phyloP scores from a whole-genome alignment of 2,329 filamentous ascomycete species.

The Apiospora rasikravindrae region DNA sequence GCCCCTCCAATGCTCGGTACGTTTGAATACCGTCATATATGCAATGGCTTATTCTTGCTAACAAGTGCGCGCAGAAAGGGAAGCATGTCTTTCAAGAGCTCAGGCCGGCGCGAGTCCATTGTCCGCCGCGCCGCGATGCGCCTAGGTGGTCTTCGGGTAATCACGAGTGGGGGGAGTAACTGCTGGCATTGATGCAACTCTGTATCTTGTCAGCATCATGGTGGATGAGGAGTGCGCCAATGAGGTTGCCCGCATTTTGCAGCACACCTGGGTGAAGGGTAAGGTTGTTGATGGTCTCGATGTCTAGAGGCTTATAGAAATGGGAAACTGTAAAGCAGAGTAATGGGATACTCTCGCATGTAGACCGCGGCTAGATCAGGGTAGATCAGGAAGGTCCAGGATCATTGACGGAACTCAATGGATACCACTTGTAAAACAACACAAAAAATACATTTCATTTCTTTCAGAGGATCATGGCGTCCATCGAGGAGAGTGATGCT shows the following conservation, averaged over 20 bases:
- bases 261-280: constrained; percentile 87
- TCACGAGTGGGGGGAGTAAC: constrained; percentile 80
- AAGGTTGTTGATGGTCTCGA: constrained; percentile 84
- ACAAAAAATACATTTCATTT: constrained; percentile 10
- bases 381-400: constrained; percentile 23
- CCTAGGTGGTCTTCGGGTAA: constrained; percentile 71
- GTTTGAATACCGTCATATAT: constrained; percentile 31
- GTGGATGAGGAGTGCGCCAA: constrained; percentile 78
- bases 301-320: constrained; percentile 58
- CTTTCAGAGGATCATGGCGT: not conserved
- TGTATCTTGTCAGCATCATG: constrained; percentile 85
- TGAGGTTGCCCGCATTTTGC: constrained; percentile 76
- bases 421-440: constrained; percentile 21
- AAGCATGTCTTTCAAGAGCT: constrained; percentile 80
- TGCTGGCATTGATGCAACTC: constrained; percentile 79
- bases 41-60: not conserved
- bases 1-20: constrained; percentile 66
- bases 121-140: constrained; percentile 78
- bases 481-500: no score
- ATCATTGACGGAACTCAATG: not conserved
- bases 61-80: constrained; percentile 67
- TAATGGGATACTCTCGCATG: constrained; percentile 25
- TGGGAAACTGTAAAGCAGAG: constrained; percentile 24
- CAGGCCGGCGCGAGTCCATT: constrained; percentile 79
- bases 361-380: constrained; percentile 25